Evolutionary conservation across 2,329 filamentous ascomycete species (phyloP), one percentile per base, ranked within the genome.

Genomic region (Aspergillus uvarum): DNA sequence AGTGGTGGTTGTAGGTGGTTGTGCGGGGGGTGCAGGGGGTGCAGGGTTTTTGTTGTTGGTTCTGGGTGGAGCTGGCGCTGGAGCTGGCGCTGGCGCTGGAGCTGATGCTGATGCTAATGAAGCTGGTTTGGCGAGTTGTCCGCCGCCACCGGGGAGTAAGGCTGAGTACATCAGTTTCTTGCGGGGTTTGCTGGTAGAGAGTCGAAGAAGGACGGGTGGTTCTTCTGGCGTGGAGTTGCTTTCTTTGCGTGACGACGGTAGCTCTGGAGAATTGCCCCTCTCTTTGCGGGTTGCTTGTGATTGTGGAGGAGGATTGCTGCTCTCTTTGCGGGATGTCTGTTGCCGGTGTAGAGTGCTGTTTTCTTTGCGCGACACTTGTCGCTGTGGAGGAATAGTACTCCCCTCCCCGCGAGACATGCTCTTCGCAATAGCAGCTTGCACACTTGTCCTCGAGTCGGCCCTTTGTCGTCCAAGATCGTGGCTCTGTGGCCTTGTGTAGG

Each of bases 131-230:
- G 31, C 64, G 58, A 22, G 11, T 19, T 49, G 58, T 21, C 26
- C 65, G 60, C 8, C 59, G 42, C 38, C 32, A 35, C 12, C n/a
- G 10, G 74, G 73, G 22, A 78, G 61, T 32, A 78, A 62, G 22
- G 74, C 75, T 55, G 69, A 70, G 61, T 79, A 80, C 72, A 80
- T 76, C 31, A 81, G 59, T 59, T 80, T 80, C n/a, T 67, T 75
- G 14, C 78, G 74, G 7, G 77, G 76, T 53, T 76, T 77, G 35
- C 68, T 67, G 16, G 62, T 66, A 1, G 68, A 65, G 22, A 79
- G 66, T 14, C 72, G 71, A 58, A 78, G 68, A 2, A 68, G 67
- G 19, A 62, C 54, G 10, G 66, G 66, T 6, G 54, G 21, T 3
- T 65, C 62, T 38, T 10, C 10, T 10, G 51, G 19, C 26, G 21